Conservation (phyloP, 345 rosid genomes). For the Eucalyptus lansdowneana region DNA sequence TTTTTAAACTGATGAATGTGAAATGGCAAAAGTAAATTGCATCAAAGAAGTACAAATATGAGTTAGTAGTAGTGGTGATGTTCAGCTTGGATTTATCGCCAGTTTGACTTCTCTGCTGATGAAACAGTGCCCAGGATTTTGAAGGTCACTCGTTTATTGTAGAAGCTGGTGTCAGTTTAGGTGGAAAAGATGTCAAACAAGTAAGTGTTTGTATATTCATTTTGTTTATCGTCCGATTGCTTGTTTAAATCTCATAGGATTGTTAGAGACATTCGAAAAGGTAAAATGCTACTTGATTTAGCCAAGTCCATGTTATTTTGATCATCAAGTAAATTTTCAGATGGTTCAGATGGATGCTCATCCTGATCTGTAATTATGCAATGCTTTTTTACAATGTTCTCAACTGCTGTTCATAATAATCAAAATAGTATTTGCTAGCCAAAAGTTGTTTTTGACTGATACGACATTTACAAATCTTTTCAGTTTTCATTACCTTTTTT, state of each 20-base stretch:
- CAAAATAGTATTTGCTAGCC: background rate
- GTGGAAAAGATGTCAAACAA: constrained; percentile 94
- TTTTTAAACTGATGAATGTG: background rate
- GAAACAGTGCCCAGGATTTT: constrained; percentile 85
- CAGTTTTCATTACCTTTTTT: background rate
- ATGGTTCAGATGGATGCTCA: background rate
- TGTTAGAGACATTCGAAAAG: background rate
- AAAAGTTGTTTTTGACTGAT: background rate
- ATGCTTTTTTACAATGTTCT: background rate
- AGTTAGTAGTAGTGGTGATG: background rate
- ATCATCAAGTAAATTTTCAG: background rate
- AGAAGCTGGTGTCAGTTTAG: constrained; percentile 96
- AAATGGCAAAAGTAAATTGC: background rate
- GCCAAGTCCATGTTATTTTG: background rate
- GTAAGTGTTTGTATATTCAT: constrained; percentile 13
- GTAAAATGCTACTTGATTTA: background rate
- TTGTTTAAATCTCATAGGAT: background rate
- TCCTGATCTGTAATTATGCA: background rate
- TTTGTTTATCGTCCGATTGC: background rate
- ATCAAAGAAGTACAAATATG: background rate
- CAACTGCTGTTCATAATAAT: background rate
- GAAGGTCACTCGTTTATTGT: constrained; percentile 97
- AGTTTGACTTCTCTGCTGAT: background rate
- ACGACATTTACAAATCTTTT: background rate
- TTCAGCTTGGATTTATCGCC: background rate